A percentile compares a stretch with the other conserved stretches of the same genome.
Evolutionary conservation across 257 asterid genomes (phyloP).

Genomic region (Rhazya stricta): DNA sequence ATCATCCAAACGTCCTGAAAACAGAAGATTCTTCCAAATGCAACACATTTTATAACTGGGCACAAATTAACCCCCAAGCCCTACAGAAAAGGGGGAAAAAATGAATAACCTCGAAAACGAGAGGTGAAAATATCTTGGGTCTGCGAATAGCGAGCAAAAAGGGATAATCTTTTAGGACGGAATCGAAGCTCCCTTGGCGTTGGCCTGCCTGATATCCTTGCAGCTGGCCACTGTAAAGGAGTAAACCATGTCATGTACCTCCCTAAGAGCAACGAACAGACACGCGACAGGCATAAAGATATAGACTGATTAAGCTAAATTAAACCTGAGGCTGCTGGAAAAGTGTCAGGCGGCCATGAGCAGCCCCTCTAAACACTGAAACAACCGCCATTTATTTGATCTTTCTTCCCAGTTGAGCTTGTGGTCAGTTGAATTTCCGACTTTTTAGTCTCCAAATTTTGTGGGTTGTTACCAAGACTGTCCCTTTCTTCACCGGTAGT

Average conservation of each 20-base stretch:
- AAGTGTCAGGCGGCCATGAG: slow-evolving; percentile 41
- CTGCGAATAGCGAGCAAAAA: slow-evolving; percentile 68
- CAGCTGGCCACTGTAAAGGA: slow-evolving; percentile 44
- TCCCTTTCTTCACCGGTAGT: background rate
- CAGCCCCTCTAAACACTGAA: slow-evolving; percentile 50
- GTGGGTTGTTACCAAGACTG: background rate
- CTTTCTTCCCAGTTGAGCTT: background rate
- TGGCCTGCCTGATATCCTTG: slow-evolving; percentile 25
- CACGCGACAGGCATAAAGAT: background rate
- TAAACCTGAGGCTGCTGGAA: slow-evolving; percentile 50
- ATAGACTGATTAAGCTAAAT: background rate
- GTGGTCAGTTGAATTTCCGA: background rate
- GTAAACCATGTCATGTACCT: background rate
- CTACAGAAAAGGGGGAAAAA: background rate
- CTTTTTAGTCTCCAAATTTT: too few relatives aligned
- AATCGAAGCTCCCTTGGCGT: slow-evolving; percentile 29
- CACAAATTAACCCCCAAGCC: background rate
- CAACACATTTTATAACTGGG: background rate
- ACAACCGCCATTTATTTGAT: slow-evolving; percentile 46
- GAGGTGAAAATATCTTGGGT: slow-evolving; percentile 65
- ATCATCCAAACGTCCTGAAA: background rate
- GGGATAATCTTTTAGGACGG: slow-evolving; percentile 24
- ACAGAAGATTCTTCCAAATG: background rate
- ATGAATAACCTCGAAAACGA: slow-evolving; percentile 71
- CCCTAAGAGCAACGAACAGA: background rate